A percentile compares a stretch with the other conserved stretches of the same genome.
These are phyloP conservation scores for Colletotrichum gloeosporioides DNA, from an alignment of 2,329 filamentous ascomycete species.

Conservation along the genomic window DNA sequence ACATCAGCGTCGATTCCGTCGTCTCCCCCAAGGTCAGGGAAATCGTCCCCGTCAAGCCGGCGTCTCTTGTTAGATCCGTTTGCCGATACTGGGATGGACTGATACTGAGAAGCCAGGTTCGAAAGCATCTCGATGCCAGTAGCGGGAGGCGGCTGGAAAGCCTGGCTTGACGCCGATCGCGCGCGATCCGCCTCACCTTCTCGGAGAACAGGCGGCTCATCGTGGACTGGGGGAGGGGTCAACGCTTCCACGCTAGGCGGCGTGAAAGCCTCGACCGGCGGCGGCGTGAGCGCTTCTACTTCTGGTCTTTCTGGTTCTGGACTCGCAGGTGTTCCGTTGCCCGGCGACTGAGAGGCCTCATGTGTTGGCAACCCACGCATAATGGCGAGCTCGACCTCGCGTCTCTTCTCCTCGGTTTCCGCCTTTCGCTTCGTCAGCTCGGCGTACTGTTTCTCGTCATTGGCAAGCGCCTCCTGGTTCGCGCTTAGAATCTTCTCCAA, in stretches of 20 bases:
- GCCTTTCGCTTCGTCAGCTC: constrained; percentile 71
- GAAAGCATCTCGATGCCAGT: constrained; percentile 46
- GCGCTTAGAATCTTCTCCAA: constrained; percentile 82
- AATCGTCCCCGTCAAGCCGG: constrained; percentile 56
- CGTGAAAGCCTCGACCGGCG: constrained; percentile 56
- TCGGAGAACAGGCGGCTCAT: constrained; percentile 27
- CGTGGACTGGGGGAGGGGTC: constrained; percentile 24
- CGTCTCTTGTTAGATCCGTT: constrained; percentile 64
- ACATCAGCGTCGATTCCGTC: constrained; percentile 64
- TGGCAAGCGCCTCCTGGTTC: constrained; percentile 71
- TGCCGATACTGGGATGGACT: constrained; percentile 52
- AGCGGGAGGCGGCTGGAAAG: constrained; percentile 26
- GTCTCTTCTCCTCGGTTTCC: constrained; percentile 81
- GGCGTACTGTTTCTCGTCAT: constrained; percentile 71
- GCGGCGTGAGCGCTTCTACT: constrained; percentile 88
- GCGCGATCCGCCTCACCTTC: constrained; percentile 22
- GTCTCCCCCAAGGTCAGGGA: constrained; percentile 59
- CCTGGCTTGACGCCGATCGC: constrained; percentile 21
- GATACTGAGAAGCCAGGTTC: constrained; percentile 48
- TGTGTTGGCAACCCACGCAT: constrained; percentile 78
- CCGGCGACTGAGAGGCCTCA: constrained; percentile 53
- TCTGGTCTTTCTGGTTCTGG: constrained; percentile 71
- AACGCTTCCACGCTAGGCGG: constrained; percentile 27
- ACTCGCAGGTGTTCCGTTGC: constrained; percentile 50
- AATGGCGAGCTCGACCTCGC: constrained; percentile 88